These are phyloP conservation scores for Mycena vitilis DNA, from an alignment of 768 basidiomycete genomes.

Conservation along the genomic window DNA sequence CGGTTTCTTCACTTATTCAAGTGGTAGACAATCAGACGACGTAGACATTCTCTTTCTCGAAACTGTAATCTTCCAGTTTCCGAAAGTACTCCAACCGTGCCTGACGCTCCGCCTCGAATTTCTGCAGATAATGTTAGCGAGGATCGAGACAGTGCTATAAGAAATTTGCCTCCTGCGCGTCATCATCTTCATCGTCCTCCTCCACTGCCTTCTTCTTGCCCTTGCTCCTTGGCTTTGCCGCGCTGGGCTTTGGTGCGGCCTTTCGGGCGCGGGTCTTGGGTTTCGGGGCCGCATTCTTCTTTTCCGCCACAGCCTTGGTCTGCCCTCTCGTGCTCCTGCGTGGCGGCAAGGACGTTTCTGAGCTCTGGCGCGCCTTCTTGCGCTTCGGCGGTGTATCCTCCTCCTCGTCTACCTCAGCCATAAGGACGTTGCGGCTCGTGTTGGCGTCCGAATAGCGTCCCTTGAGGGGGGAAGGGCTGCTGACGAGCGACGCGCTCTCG, in stretches of 20 bases:
- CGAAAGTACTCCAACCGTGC: slow-evolving; percentile 67
- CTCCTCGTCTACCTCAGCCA: slow-evolving; percentile 15
- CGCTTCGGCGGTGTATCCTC: slow-evolving; percentile 27
- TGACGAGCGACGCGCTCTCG: slow-evolving; percentile 45
- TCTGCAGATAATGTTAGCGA: slow-evolving; percentile 41
- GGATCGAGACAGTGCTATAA: not conserved
- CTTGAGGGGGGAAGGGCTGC: slow-evolving; percentile 54
- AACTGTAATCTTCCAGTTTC: slow-evolving; percentile 61
- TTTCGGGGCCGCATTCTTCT: slow-evolving; percentile 20
- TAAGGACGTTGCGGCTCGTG: not conserved
- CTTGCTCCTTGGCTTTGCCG: slow-evolving; percentile 19
- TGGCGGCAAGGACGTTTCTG: slow-evolving; percentile 19
- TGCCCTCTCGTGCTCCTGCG: slow-evolving; percentile 22
- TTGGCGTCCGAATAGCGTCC: slow-evolving; percentile 5
- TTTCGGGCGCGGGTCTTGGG: slow-evolving; percentile 22
- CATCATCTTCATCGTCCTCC: slow-evolving; percentile 24
- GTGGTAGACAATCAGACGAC: slow-evolving; percentile 53
- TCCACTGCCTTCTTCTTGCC: slow-evolving; percentile 29
- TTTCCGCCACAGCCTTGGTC: slow-evolving; percentile 4
- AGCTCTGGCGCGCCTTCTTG: slow-evolving; percentile 26
- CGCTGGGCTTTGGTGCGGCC: slow-evolving; percentile 17
- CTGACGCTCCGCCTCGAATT: slow-evolving; percentile 58
- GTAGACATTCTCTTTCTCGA: slow-evolving; percentile 70
- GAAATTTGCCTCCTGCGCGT: slow-evolving; percentile 28
- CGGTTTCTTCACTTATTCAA: not conserved